These are phyloP conservation scores for Leccinum olivaceopallidum DNA, from an alignment of 768 basidiomycete genomes.

Conservation along the genomic window DNA sequence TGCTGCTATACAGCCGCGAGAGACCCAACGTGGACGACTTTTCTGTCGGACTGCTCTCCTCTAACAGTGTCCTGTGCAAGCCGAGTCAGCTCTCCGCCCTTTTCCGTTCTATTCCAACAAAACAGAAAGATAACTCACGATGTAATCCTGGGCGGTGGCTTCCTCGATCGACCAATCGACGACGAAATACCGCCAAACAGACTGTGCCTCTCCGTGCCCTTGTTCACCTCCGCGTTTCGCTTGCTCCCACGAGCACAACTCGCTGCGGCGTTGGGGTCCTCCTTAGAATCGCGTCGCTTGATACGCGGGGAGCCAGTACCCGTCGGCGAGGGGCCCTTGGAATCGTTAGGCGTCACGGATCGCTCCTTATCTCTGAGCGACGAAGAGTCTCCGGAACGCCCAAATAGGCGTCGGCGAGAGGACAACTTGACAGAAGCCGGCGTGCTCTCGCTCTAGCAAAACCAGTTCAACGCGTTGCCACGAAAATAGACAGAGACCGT, in stretches of 20 bases:
- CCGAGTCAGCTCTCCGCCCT: neutral
- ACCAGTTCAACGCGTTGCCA: neutral
- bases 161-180: slow-evolving; percentile 65
- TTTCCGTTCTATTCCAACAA: neutral
- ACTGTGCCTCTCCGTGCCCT: slow-evolving; percentile 63
- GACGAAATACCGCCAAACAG: slow-evolving; percentile 74
- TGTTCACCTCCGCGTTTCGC: slow-evolving; percentile 49
- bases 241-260: slow-evolving; percentile 45
- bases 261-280: slow-evolving; percentile 24
- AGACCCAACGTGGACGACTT: slow-evolving; percentile 51
- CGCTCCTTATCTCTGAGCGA: slow-evolving; percentile 38
- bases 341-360: slow-evolving; percentile 27
- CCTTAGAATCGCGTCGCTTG: slow-evolving; percentile 24
- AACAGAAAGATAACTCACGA: slow-evolving; percentile 44
- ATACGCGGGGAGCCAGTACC: slow-evolving; percentile 21
- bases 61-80: slow-evolving; percentile 30
- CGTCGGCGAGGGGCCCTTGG: slow-evolving; percentile 29
- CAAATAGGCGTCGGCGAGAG: slow-evolving; percentile 55
- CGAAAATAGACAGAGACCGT: slow-evolving; percentile 20
- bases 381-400: slow-evolving; percentile 49
- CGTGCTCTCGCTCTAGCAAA: slow-evolving; percentile 50
- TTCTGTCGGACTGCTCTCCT: slow-evolving; percentile 38
- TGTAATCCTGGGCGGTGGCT: slow-evolving; percentile 78
- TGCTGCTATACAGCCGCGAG: slow-evolving; percentile 46
- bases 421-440: slow-evolving; percentile 37